Conservation (phyloP, 495 filamentous ascomycete species). For the Hyaloscypha bicolor region DNA sequence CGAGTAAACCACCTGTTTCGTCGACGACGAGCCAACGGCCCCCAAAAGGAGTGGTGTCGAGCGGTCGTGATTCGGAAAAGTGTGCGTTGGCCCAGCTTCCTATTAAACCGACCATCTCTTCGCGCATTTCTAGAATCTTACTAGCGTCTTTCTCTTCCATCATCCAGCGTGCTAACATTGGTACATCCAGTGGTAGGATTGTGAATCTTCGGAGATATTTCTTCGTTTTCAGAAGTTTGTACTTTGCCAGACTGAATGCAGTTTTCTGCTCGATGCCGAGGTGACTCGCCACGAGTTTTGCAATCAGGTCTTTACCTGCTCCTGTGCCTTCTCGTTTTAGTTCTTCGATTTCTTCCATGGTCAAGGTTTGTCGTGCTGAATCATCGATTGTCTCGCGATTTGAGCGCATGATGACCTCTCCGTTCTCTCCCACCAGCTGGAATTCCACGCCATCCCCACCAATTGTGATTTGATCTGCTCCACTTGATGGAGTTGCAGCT, state of each 20-base stretch:
- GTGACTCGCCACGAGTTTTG: constrained; percentile 83
- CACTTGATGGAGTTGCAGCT: constrained; percentile 35
- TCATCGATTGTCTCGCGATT: constrained; percentile 82
- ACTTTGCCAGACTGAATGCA: constrained; percentile 89
- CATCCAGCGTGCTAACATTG: constrained; percentile 70
- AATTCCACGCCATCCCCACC: constrained; percentile 52
- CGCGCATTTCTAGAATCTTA: constrained; percentile 85
- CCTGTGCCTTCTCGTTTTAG: constrained; percentile 77
- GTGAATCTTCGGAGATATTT: constrained; percentile 92
- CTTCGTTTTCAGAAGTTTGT: constrained; percentile 88
- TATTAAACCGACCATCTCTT: constrained; percentile 76
- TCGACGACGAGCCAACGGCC: constrained; percentile 90
- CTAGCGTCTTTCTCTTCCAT: constrained; percentile 73
- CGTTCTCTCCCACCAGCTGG: constrained; percentile 52
- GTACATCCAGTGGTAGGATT: constrained; percentile 78
- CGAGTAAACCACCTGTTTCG: constrained; percentile 83
- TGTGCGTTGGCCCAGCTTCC: constrained; percentile 56
- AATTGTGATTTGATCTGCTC: constrained; percentile 36
- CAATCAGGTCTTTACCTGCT: constrained; percentile 85
- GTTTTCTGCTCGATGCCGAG: constrained; percentile 91
- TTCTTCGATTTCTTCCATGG: constrained; percentile 85
- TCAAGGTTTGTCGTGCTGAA: constrained; percentile 76
- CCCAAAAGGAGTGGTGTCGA: constrained; percentile 25
- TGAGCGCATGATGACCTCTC: constrained; percentile 69
- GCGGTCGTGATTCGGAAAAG: constrained; percentile 40